These are phyloP conservation scores for Fusarium proliferatum DNA, from an alignment of 2,329 filamentous ascomycete species.

Conservation along the genomic window DNA sequence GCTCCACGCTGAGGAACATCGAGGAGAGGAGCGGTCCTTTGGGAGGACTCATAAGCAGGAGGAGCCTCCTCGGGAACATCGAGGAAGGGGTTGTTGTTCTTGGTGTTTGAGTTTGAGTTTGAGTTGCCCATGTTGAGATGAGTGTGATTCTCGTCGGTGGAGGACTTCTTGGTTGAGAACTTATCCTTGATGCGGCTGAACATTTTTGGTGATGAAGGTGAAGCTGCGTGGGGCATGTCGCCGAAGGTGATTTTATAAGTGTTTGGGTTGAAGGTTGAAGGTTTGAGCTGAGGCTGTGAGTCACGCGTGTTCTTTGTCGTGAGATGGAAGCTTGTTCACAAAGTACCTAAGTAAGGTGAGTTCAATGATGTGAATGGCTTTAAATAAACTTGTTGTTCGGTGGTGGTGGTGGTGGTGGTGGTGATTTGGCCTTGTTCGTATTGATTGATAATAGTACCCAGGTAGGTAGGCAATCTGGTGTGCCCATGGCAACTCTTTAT, in stretches of 20 bases:
- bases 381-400: neutral
- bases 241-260: neutral
- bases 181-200: slow-evolving; percentile 48
- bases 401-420: neutral
- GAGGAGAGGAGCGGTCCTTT: neutral
- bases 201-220: slow-evolving; percentile 32
- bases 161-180: slow-evolving; percentile 44
- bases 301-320: neutral
- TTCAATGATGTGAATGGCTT: neutral
- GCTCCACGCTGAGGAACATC: slow-evolving; percentile 26
- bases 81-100: slow-evolving; percentile 7
- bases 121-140: slow-evolving; percentile 11
- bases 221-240: slow-evolving; percentile 21
- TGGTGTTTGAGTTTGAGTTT: neutral
- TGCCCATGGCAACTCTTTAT: neutral
- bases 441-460: neutral
- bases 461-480: no score
- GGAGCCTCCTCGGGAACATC: slow-evolving; percentile 45
- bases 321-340: neutral
- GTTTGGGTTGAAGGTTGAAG: neutral
- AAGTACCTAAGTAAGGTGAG: slow-evolving; percentile 2
- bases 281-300: neutral
- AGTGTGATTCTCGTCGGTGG: neutral
- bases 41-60: slow-evolving; percentile 49
- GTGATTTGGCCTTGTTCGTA: neutral